phyloP scores from a whole-genome alignment of 495 filamentous ascomycete genomes.

The Pyrenula massariospora region DNA sequence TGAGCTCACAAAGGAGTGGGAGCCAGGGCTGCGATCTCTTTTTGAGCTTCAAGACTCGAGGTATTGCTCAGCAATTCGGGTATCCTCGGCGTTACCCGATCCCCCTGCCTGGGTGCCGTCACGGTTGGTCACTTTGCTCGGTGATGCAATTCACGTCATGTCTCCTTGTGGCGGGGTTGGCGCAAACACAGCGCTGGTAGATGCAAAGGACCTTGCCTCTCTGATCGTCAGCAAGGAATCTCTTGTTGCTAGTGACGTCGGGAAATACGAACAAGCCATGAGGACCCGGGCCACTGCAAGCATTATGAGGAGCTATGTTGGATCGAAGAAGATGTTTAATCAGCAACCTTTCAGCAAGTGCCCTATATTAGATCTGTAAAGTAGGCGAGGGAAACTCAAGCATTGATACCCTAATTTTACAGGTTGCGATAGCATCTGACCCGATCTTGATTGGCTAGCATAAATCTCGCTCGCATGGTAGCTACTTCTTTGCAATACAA shows the following conservation, averaged over 20 bases:
- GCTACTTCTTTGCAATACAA: too few species aligned
- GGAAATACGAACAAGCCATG: neutral
- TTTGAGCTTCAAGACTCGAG: constrained; percentile 21
- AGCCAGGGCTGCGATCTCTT: constrained; percentile 19
- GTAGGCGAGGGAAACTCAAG: too few species aligned
- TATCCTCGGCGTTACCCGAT: constrained; percentile 26
- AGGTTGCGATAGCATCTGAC: too few species aligned
- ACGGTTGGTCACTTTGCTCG: constrained; percentile 42
- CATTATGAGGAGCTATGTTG: neutral
- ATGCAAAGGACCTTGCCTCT: constrained; percentile 17
- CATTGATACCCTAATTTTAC: too few species aligned
- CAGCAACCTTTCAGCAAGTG: neutral
- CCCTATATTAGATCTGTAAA: neutral
- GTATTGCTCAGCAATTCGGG: constrained; percentile 18
- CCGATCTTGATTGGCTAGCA: too few species aligned
- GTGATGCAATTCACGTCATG: constrained; percentile 51
- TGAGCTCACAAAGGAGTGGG: constrained; percentile 15
- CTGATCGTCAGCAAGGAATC: neutral
- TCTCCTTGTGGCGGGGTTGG: constrained; percentile 49
- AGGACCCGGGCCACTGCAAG: neutral
- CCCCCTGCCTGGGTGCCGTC: constrained; percentile 20
- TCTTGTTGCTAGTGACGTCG: neutral
- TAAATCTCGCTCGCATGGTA: too few species aligned
- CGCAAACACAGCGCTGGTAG: constrained; percentile 42
- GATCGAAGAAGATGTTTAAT: neutral